Evolutionary conservation across 495 filamentous ascomycete species (phyloP), one percentile per base, ranked within the genome.

Genomic region (Aspergillus hancockii): DNA sequence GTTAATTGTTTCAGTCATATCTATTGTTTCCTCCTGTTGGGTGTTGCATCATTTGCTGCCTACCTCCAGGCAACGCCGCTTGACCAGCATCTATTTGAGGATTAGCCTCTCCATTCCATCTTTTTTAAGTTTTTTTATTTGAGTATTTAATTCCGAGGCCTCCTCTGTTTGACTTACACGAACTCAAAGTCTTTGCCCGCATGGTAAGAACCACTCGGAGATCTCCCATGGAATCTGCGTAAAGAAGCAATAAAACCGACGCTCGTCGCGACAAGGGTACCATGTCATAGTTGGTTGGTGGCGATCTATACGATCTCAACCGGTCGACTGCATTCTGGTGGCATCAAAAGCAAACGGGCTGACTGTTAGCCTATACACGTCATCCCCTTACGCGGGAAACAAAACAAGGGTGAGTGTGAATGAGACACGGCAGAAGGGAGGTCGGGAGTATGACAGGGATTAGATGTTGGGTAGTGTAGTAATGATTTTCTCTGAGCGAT

Each of bases 161-260:
- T 28, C 5, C 19, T 43, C 19, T 18, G 4, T 12, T 1, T 47
- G 13, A 67, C 71, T 45, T 67, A 82, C 81, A 87, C 54, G 78
- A 82, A 69, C 87, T 85, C 60, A 97, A 72, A 38, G 82, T 89
- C 55, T 85, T 83, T 31, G 91, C 88, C 58, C 92, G 84, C 73
- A 96, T 91, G 23, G 92, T 97, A 55, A 97, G 82, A 19, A 96
- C 91, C 9, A 95, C 87, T 43, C 87, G 77, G 30, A 96, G 73
- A 46, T 93, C 88, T 10, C 92, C 92, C 38, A 79, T 73, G 18
- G 81, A 78, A 67, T 96, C 92, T 32, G 90, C 89, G 69, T 92
- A 96, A 0, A 97, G 83, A 55, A 97, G 82, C 25, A 97, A 77
- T 57, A 97, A 70, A 18, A 97, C 92, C 14, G 92, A 90, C 21